Evolutionary conservation across 1,139 yeast genomes (phyloP), one percentile per base, ranked within the genome.

Genomic region (Candida albicans): DNA sequence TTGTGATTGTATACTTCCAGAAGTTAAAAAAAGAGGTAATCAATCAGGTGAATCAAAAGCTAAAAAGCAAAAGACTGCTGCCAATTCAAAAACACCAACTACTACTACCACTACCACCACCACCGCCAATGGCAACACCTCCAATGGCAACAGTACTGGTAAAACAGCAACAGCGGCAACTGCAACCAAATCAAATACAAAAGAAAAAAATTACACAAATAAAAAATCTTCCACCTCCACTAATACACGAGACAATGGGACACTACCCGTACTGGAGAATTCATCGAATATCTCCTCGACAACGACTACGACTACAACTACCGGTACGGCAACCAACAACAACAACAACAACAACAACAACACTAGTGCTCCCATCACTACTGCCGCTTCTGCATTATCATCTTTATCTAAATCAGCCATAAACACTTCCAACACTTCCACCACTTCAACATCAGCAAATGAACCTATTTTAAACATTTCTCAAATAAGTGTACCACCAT

Each of bases 1-100:
- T 2, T 82, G 88, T 59, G 89, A 82, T 49, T 84, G 91, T 64
- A 68, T 71, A 31, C 70, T 83, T 40, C 89, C 89, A 1, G 87
- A 81, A 43, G 75, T 74, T 24, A 76, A 75, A 57, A 68, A 74
- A 57, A 58, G 79, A 56, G 74, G 74, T 22, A 63, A 59, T 41
- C 56, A 59, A 24, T 48, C 62, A 2, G 59, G 49, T 1, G 65
- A 62, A 24, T 52, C 62, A 10, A 58, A 61, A 45, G 49, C 54
- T 27, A 61, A 64, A 48, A 54, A 59, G 29, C 47, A 42, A 35
- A 44, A 49, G 30, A 8, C 35, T 12, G 32, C 38, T 9, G 39
- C 33, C 8, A 32, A 31, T 27, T 8, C 37, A 26, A 24, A 12
- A 2, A 30, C 28, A 10, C 11, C 38, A 18, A 26, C 18, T 18